phyloP scores from a whole-genome alignment of 176 grass and related monocot genomes.

The Cenchrus purpureus region DNA sequence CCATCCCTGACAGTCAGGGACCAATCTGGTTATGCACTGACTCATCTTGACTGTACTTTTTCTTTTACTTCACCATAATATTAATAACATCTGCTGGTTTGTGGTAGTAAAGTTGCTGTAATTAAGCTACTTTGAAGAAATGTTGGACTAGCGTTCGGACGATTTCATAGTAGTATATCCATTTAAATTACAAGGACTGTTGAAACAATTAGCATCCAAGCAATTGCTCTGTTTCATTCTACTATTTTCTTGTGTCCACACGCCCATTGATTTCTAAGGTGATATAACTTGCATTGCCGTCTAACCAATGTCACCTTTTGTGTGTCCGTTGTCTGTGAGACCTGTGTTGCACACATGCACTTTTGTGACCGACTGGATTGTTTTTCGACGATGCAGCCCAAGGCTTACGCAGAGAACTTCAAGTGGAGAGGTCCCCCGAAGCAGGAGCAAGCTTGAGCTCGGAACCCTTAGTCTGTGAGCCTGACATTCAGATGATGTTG shows the following conservation, averaged over 20 bases:
- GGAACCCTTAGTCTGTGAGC: slow-evolving; percentile 1
- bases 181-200: not conserved
- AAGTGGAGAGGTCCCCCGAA: slow-evolving; percentile 86
- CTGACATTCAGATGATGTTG: slow-evolving; percentile 10
- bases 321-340: too few species aligned
- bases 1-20: not conserved
- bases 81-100: not conserved
- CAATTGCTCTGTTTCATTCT: not conserved
- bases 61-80: not conserved
- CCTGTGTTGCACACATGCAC: not conserved
- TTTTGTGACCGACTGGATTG: not conserved
- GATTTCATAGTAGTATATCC: not conserved
- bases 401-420: slow-evolving; percentile 96
- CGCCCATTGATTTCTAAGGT: not conserved
- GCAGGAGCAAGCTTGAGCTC: slow-evolving; percentile 53
- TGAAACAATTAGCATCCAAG: not conserved
- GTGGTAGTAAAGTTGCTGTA: not conserved
- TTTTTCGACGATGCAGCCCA: slow-evolving; percentile 56
- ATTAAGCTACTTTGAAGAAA: not conserved
- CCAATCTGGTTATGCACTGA: slow-evolving; percentile 4
- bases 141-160: not conserved
- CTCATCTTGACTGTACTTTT: slow-evolving; percentile 10
- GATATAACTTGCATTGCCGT: not conserved
- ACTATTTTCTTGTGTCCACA: not conserved
- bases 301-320: not conserved